These are phyloP conservation scores for Tetracladium maxilliforme DNA, from an alignment of 2,329 filamentous ascomycete species.

Conservation along the genomic window DNA sequence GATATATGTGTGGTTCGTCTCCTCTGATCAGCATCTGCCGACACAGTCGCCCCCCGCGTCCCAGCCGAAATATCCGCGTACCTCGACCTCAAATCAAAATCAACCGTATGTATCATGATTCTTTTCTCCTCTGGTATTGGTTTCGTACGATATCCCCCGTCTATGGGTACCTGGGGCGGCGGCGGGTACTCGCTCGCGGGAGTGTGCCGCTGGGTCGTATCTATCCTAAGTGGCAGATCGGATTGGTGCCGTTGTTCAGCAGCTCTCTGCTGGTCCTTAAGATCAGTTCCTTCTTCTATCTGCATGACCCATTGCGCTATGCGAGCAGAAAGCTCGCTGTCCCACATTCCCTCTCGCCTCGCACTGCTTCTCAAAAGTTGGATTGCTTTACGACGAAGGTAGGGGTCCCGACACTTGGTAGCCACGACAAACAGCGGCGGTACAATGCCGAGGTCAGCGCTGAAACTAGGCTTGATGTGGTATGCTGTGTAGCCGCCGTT, in stretches of 20 bases:
- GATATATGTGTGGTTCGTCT: constrained; percentile 7
- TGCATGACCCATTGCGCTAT: constrained; percentile 8
- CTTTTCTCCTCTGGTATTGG: constrained; percentile 6
- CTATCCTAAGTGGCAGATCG: no score
- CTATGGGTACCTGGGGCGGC: no score
- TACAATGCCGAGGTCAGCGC: constrained; percentile 48
- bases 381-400: constrained; percentile 43
- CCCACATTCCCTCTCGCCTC: constrained; percentile 55
- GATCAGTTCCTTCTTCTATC: constrained; percentile 11
- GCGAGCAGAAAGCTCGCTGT: constrained; percentile 16
- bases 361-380: constrained; percentile 43
- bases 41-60: constrained; percentile 10
- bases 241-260: no score
- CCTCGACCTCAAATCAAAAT: constrained; percentile 12
- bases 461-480: constrained; percentile 45
- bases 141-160: background rate
- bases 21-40: constrained; percentile 8
- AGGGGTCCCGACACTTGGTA: constrained; percentile 46
- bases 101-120: constrained; percentile 15
- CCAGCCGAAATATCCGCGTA: constrained; percentile 13
- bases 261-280: no score
- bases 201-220: no score
- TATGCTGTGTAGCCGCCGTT: constrained; percentile 21
- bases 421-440: constrained; percentile 51
- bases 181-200: no score